These are phyloP conservation scores for Mycogone perniciosa DNA, from an alignment of 2,329 filamentous ascomycete species.

Conservation along the genomic window DNA sequence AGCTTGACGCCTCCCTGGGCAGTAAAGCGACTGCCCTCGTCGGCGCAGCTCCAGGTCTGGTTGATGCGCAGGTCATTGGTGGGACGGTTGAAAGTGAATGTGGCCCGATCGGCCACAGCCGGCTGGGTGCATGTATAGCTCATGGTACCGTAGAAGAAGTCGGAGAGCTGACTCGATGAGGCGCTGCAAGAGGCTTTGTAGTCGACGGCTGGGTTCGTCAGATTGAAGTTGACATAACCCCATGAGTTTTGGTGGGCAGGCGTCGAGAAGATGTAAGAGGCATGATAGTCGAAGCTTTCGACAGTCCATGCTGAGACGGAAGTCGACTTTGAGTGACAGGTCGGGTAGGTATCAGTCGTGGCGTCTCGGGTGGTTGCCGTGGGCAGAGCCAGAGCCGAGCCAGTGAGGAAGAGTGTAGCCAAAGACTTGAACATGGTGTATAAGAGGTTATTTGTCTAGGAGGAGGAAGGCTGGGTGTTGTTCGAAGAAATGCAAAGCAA, in stretches of 20 bases:
- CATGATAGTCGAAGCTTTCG: constrained; percentile 41
- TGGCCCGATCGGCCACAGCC: constrained; percentile 22
- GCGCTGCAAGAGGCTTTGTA: constrained; percentile 34
- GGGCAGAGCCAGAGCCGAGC: constrained; percentile 20
- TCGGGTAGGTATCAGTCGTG: background rate
- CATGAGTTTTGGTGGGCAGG: constrained; percentile 45
- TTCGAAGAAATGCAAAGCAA: background rate
- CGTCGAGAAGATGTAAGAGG: constrained; percentile 43
- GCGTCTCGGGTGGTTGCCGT: constrained; percentile 5
- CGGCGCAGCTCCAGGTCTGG: constrained; percentile 44
- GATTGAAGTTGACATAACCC: constrained; percentile 43
- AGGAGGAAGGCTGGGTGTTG: background rate
- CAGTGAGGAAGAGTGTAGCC: constrained; percentile 19
- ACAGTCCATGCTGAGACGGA: constrained; percentile 32
- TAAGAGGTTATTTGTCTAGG: background rate
- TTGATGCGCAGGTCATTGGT: constrained; percentile 34
- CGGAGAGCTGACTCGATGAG: constrained; percentile 34
- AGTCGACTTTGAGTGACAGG: constrained; percentile 19
- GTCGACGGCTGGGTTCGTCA: constrained; percentile 39
- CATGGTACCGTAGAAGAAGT: constrained; percentile 46
- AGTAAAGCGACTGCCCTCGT: constrained; percentile 29
- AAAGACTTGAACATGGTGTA: constrained; percentile 17
- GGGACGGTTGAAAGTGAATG: constrained; percentile 39
- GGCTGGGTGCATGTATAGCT: constrained; percentile 37
- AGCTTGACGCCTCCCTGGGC: constrained; percentile 22